Conservation (phyloP, 768 basidiomycete genomes). For the Sarcodon aspratus region DNA sequence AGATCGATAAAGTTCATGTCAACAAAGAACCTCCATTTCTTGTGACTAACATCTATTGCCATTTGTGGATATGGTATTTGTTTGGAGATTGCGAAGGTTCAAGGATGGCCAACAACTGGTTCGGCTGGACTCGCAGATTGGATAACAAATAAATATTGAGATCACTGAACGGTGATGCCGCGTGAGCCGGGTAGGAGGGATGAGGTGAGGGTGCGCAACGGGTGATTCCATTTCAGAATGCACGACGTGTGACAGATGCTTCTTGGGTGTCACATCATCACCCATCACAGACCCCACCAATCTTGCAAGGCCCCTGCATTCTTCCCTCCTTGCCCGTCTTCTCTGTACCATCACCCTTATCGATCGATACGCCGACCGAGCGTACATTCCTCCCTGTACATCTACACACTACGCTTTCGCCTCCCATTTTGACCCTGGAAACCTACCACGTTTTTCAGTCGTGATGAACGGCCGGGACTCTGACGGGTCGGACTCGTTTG, state of each 20-base stretch:
- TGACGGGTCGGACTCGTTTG: slow-evolving; percentile 16
- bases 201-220: background rate
- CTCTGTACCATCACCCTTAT: background rate
- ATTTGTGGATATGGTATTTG: background rate
- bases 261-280: background rate
- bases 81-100: background rate
- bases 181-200: background rate
- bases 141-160: background rate
- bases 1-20: background rate
- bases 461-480: slow-evolving; percentile 2
- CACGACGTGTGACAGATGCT: background rate
- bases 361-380: background rate
- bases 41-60: background rate
- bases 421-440: background rate
- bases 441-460: background rate
- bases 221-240: too few relatives aligned
- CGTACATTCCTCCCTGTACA: background rate
- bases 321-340: background rate
- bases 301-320: background rate
- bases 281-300: background rate
- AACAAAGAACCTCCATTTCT: background rate
- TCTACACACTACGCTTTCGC: background rate
- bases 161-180: background rate
- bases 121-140: background rate
- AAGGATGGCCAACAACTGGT: slow-evolving; percentile 1